Evolutionary conservation across 2,329 filamentous ascomycete species (phyloP).

Genomic region (Venturia nashicola): DNA sequence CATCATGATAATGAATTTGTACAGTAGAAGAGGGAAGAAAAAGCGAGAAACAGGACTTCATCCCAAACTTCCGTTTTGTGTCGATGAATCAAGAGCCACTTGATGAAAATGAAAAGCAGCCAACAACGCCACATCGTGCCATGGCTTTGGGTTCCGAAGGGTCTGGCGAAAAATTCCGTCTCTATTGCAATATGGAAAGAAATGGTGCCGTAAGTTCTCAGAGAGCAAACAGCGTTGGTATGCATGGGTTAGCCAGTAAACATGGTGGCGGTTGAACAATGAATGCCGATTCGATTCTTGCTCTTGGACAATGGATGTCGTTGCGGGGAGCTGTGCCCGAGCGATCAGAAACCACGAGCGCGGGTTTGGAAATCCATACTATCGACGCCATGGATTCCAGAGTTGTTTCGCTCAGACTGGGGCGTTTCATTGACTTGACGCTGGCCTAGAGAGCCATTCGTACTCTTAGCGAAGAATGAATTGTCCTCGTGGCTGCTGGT

Average conservation of each 20-base stretch:
- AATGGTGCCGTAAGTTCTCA: too few species aligned
- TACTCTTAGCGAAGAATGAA: not conserved
- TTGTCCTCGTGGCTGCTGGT: not conserved
- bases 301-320: not conserved
- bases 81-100: not conserved
- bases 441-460: not conserved
- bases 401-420: not conserved
- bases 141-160: not conserved
- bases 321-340: not conserved
- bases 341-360: not conserved
- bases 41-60: too few species aligned
- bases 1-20: too few species aligned
- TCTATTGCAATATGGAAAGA: not conserved
- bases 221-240: too few species aligned
- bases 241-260: not conserved
- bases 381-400: not conserved
- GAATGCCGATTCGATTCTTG: too few species aligned
- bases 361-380: slow-evolving; percentile 5
- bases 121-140: not conserved
- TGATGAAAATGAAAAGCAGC: not conserved
- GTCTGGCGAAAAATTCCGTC: not conserved
- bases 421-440: not conserved
- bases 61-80: not conserved
- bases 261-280: not conserved
- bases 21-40: too few species aligned